Evolutionary conservation across 140 eudicot species (phyloP), one percentile per base, ranked within the genome.

Genomic region (Anethum foeniculum): DNA sequence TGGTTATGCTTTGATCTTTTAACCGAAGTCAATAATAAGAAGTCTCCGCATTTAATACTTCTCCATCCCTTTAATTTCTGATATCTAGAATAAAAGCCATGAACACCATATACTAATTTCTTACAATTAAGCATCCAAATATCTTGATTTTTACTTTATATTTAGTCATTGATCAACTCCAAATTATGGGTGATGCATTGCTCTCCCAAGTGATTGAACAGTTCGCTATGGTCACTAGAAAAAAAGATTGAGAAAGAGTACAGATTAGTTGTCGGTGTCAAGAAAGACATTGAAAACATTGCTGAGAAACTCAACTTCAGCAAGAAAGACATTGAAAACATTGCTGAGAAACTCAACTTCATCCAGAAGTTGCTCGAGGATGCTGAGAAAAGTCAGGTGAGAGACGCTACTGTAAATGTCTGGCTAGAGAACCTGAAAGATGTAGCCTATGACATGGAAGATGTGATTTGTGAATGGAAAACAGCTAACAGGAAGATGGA

Each of bases 401-500:
- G 76, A 15, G 87, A 84, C 0, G 65, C 62, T n/a, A 1, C 64
- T 0, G 79, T 84, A 48, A 79, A 79, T 32, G 1, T 23, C 0
- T 87, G 90, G 90, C 65, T 87, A 14, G 84, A 79, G 18, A 58
- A 77, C 68, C 84, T 87, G 46, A 79, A 76, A 30, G 82, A 81
- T 18, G 76, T 49, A 12, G 38, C 83, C 38, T 87, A 87, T 19
- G 90, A 87, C 15, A 58, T 81, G 39, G 90, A 84, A 23, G 88
- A 87, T 71, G 87, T 87, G 9, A 18, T 87, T 76, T 62, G 81
- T 54, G 90, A 87, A 41, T 84, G 87, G 86, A 69, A 43, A 19
- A 81, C 84, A 0, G 79, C 82, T 7, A 46, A 71, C 67, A 41
- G 68, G 8, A 81, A 84, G 67, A 62, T 71, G 5, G 69, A 86